Base-by-base conservation (phyloP, 2,329 filamentous ascomycete species). In the Trichoderma sp. region DNA sequence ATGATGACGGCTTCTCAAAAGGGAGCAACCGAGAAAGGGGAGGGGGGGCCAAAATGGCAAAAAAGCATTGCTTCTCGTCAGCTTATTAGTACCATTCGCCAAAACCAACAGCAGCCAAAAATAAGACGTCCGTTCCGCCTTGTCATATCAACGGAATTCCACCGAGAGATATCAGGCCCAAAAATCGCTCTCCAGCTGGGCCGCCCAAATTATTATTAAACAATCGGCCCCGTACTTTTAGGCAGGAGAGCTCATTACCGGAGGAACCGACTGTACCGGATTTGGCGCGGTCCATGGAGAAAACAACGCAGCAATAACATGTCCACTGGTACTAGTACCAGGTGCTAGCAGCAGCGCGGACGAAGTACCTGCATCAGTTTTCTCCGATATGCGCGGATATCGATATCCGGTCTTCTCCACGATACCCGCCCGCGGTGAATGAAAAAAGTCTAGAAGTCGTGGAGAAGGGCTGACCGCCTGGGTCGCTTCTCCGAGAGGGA, bases 331-430 rank as follows among this genome's bases (percentile, higher is more conserved):
- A 21, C 57, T 32, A 34, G 57, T 28, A 57, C 53, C 53, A 28
- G 32, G 53, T 67, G 64, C 34, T 70, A 70, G 57, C 47, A 51
- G n/a, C 39, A 34, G 28, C 39, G 32, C 56, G 67, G 61, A 62
- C 57, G 26, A 30, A 51, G 67, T 70, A 70, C 67, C 67, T 70
- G 67, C 67, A 70, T 47, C 57, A 61, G 67, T 70, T 62, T 70
- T 70, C 67, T 70, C 67, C 67, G 67, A 62, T 62, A 62, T 62
- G 67, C 67, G 67, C 67, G 67, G 67, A 70, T 32, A 32, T 70
- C 67, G 67, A 70, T 70, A 70, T 70, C 67, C 67, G 67, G 67
- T 21, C 26, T 61, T 62, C 66, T 70, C 67, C 67, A 70, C 67
- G 67, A 70, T 69, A 47, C 57, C 67, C 67, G 67, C 67, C 57